Conservation (phyloP, 1,284 basidiomycete species). For the Moesziomyces sp. region DNA sequence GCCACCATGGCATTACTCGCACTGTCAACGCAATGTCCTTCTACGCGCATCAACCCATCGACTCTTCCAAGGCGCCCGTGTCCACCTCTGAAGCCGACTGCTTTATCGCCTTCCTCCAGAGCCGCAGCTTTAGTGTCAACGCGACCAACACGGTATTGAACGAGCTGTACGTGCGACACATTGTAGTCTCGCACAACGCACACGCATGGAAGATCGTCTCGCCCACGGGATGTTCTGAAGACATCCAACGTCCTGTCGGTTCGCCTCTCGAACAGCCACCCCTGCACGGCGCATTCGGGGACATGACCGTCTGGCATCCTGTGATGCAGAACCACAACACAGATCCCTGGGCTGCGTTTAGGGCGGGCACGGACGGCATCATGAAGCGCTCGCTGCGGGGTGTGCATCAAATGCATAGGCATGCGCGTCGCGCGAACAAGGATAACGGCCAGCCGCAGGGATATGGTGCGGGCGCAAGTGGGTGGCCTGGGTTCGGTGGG, state of each 20-base stretch:
- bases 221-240: constrained; percentile 12
- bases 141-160: constrained; percentile 19
- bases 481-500: too few relatives aligned
- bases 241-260: too few relatives aligned
- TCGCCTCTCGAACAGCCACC: too few relatives aligned
- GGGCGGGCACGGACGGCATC: too few relatives aligned
- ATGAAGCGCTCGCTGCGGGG: too few relatives aligned
- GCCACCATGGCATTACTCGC: neutral
- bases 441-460: too few relatives aligned
- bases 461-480: too few relatives aligned
- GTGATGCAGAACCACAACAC: neutral
- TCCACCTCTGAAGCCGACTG: neutral
- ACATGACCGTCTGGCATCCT: neutral
- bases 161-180: constrained; percentile 30
- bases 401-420: too few relatives aligned
- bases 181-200: neutral
- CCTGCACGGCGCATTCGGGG: too few relatives aligned
- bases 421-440: too few relatives aligned
- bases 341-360: neutral
- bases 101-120: constrained; percentile 2
- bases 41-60: neutral
- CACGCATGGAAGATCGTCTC: constrained; percentile 3
- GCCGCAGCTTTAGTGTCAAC: neutral
- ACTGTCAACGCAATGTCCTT: neutral
- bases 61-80: neutral